phyloP scores from a whole-genome alignment of 2,329 filamentous ascomycete species.

The Phaeosphaeria sp. region DNA sequence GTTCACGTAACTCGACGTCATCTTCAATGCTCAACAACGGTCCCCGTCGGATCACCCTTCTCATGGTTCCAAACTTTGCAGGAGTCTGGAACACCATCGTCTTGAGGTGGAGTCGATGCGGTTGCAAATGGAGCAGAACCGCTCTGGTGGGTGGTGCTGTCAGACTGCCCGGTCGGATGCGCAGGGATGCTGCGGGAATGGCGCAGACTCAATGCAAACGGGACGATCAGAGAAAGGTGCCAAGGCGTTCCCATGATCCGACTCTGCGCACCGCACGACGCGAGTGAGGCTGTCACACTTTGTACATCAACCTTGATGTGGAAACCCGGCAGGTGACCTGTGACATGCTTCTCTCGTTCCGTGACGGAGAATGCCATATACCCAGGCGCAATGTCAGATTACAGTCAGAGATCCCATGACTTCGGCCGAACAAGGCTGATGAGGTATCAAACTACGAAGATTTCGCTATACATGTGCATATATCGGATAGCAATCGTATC shows the following conservation, averaged over 20 bases:
- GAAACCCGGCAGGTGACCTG: background rate
- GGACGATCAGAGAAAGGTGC: constrained; percentile 2
- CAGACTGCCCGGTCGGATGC: background rate
- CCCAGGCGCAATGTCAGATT: background rate
- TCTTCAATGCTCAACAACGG: background rate
- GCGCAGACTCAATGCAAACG: constrained; percentile 4
- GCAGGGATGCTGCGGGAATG: constrained; percentile 6
- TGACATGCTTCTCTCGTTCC: background rate
- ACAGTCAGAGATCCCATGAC: background rate
- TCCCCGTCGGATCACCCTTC: background rate
- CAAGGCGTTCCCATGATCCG: background rate
- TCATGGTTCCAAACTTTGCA: background rate
- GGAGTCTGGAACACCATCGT: background rate
- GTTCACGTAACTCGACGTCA: background rate
- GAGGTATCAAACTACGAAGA: background rate
- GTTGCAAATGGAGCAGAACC: background rate
- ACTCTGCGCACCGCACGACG: background rate
- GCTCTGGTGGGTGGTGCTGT: background rate
- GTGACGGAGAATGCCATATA: background rate
- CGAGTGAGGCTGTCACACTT: background rate
- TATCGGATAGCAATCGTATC: background rate
- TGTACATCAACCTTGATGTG: background rate
- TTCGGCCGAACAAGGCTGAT: background rate
- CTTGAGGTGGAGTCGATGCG: background rate
- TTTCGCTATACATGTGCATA: background rate